Evolutionary conservation across 306 rosid species (phyloP), one percentile per base, ranked within the genome.

Genomic region (Prunus armeniaca): DNA sequence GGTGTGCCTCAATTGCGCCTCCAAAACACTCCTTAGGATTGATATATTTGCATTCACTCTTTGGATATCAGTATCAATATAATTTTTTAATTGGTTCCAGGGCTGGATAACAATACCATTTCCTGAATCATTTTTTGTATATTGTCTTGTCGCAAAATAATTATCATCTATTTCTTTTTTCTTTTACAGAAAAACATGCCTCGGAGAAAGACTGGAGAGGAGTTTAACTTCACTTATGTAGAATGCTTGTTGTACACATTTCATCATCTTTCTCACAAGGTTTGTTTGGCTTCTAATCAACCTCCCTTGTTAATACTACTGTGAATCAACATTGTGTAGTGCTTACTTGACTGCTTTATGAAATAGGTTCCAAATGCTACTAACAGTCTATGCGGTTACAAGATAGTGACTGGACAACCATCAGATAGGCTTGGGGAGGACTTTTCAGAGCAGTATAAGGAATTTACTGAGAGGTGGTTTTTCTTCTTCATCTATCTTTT

Each of bases 371-470:
- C 99, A 66, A 92, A 96, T 96, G 98, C 98, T 61, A 96, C 98
- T 65, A 96, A 92, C 84, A 96, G 98, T 82, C 85, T 92, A 73
- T 96, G 98, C 30, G 99, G 99, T 80, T 96, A 92, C 88, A 96
- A 91, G 82, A 91, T 96, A 80, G 97, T 96, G 66, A 92, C 98
- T 20, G 98, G 98, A 77, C 99, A 96, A 77, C 99, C 99, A 77
- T 96, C 99, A 69, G 98, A 96, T 89, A 89, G 97, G 84, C 93
- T 96, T 78, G 99, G 99, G 60, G 99, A 92, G 84, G 98, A 96
- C 87, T 96, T 96, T 71, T 88, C 98, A 3, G 98, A 88, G 76
- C 81, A 73, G 30, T 84, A 83, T 78, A 86, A 87, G 81, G 96
- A 96, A 73, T 91, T 92, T 66, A 92, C 91, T 45, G 98, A 91